Base-by-base conservation (phyloP, 108 stramenopile species). In the Nannochloropsis salina region DNA sequence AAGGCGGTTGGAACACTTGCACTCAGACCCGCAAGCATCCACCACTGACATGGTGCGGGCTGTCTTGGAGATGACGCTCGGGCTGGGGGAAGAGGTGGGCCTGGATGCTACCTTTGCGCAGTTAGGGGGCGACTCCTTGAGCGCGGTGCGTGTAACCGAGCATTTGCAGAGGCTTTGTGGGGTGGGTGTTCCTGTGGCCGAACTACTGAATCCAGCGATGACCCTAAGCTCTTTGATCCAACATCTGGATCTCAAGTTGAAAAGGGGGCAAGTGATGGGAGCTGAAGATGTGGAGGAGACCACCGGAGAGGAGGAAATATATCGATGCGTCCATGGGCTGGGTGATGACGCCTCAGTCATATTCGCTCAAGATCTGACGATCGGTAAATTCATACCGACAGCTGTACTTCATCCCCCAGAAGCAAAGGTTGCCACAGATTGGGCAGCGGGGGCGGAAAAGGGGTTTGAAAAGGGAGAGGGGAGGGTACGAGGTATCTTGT, bases 31-130 rank as follows among this genome's bases (percentile, higher is more conserved):
- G 15, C 20, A 6, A 15, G 61, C 61, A n/a, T 74, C 61, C 6
- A 74, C n/a, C 1, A 74, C 61, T 74, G 61, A 74, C 4, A 15
- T n/a, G 61, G 61, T 74, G 20, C n/a, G 61, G 3, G 61, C 61
- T 15, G 61, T n/a, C 20, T 74, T 74, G n/a, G 61, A 74, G n/a
- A 74, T 74, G 61, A 74, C 61, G 20, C n/a, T 74, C 20, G 61
- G 61, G n/a, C n/a, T 74, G n/a, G 61, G 61, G 61, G 61, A 74
- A n/a, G 61, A 74, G 61, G 61, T 74, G 61, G 61, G 61, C 2
- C n/a, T 74, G 61, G 61, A 74, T 74, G 61, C 61, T n/a, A 74
- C 61, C n/a, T 74, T 74, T 74, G 61, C 61, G 61, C 61, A 74
- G 6, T 74, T 74, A 8, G 61, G 61, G n/a, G 61, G 61, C 20